These are phyloP conservation scores for Kappamyces sp. DNA, from an alignment of 192 early-diverging fungal species.

Conservation along the genomic window DNA sequence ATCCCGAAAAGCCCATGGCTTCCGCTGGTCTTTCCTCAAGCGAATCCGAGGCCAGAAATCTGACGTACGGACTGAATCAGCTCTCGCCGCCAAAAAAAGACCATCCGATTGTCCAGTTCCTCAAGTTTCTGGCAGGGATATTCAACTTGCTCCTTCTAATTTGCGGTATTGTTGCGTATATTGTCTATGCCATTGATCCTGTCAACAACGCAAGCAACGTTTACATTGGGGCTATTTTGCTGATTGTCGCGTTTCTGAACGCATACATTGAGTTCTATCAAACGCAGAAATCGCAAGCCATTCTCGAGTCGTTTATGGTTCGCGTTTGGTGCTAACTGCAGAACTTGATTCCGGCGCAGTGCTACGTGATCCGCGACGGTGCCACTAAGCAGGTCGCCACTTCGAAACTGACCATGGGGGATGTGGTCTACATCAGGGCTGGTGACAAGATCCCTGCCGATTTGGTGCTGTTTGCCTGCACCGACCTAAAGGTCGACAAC, in stretches of 20 bases:
- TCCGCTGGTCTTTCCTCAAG: too few relatives aligned
- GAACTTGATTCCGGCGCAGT: slow-evolving; percentile 35
- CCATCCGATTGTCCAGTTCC: slow-evolving; percentile 60
- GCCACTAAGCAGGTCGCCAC: slow-evolving; percentile 18
- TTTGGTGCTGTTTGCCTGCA: slow-evolving; percentile 23
- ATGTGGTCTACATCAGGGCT: slow-evolving; percentile 30
- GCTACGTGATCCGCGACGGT: slow-evolving; percentile 27
- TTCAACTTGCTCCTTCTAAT: slow-evolving; percentile 87
- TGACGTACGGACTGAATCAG: slow-evolving; percentile 48
- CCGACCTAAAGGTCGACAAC: slow-evolving; percentile 44
- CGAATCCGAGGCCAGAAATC: too few relatives aligned
- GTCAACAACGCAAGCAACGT: slow-evolving; percentile 71
- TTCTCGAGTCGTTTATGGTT: slow-evolving; percentile 67
- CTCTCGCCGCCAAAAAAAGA: slow-evolving; percentile 73
- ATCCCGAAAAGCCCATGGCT: too few relatives aligned
- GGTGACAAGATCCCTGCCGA: slow-evolving; percentile 45
- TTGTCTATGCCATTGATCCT: slow-evolving; percentile 69
- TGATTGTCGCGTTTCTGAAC: slow-evolving; percentile 45
- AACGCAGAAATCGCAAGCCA: slow-evolving; percentile 57
- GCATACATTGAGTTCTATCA: slow-evolving; percentile 49
- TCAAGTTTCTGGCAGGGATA: slow-evolving; percentile 66
- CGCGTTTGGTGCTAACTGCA: not conserved
- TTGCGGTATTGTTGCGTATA: slow-evolving; percentile 72
- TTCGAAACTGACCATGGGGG: slow-evolving; percentile 36
- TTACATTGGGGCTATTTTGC: slow-evolving; percentile 41